phyloP scores from a whole-genome alignment of 2,329 filamentous ascomycete genomes.

The Pseudopithomyces maydicus region DNA sequence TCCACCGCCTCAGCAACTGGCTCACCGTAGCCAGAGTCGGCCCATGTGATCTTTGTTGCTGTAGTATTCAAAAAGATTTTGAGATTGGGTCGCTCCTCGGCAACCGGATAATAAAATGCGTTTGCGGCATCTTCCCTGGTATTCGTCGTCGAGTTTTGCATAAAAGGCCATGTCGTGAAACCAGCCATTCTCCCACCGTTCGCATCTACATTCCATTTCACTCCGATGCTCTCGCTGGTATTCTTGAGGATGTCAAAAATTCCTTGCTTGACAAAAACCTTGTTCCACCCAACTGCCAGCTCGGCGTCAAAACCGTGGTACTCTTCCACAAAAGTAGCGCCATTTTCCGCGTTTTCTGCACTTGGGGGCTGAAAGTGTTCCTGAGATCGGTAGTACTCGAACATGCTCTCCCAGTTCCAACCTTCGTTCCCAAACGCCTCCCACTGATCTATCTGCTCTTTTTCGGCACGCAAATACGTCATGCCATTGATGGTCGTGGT shows the following conservation, averaged over 20 bases:
- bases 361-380: conserved; percentile 33
- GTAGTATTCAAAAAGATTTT: conserved; percentile 50
- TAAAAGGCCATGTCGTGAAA: conserved; percentile 50
- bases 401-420: conserved; percentile 39
- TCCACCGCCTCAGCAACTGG: conserved; percentile 31
- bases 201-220: conserved; percentile 48
- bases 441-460: conserved; percentile 40
- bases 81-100: conserved; percentile 47
- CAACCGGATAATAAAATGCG: conserved; percentile 54
- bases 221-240: conserved; percentile 41
- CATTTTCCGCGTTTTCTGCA: conserved; percentile 19
- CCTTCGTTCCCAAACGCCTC: conserved; percentile 38
- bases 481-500: conserved; percentile 52
- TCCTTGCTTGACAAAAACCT: conserved; percentile 28
- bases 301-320: conserved; percentile 30
- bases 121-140: conserved; percentile 54
- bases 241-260: conserved; percentile 41
- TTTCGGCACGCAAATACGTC: conserved; percentile 43
- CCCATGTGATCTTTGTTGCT: conserved; percentile 49
- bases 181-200: conserved; percentile 54
- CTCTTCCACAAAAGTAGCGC: conserved; percentile 27
- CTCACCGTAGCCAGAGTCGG: conserved; percentile 9
- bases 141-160: conserved; percentile 44
- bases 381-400: conserved; percentile 31
- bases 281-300: conserved; percentile 35